Evolutionary conservation across 768 basidiomycete species (phyloP), one percentile per base, ranked within the genome.

Genomic region (Auriscalpium vulgare): DNA sequence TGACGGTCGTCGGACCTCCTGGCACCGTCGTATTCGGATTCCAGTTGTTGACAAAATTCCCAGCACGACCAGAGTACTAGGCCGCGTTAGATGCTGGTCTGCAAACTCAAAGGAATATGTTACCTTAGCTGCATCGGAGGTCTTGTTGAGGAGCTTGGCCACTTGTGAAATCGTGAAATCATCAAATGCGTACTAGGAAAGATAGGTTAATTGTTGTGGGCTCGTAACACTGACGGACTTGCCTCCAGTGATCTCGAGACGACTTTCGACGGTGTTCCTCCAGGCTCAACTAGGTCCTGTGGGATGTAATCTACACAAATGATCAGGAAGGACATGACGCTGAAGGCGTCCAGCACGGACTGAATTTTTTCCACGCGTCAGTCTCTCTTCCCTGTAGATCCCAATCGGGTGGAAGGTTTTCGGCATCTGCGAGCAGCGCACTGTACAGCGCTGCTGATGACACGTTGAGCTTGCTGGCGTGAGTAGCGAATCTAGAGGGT

Each of bases 161-260:
- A 84, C 84, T 70, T 85, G 84, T 1, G 82, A 80, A 50, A 85
- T 80, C 1, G 79, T 68, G 60, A 85, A 85, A 59, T 85, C 84
- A 54, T 76, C 77, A 64, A 85, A 85, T 1, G 83, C 75, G 60
- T 85, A 75, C 84, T 85, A 36, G 3, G 10, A 13, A 14, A 4
- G 13, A 44, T n/a, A 34, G n/a, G 35, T 21, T 5, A 29, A 29
- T 29, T 29, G 29, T 29, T 29, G 4, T 5, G 29, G 29, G 29
- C 29, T 21, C 4, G 29, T 29, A 29, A 29, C 29, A 29, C 4
- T 29, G 29, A 29, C 29, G 29, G 29, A 10, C n/a, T 23, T 60
- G 81, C 82, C 72, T 85, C 84, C 9, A 84, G 64, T 3, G 83
- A 79, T 8, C 83, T 72, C 2, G 83, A 84, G 7, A 81, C 83